These are phyloP conservation scores for Cetradonia linearis DNA, from an alignment of 495 filamentous ascomycete species.

Conservation along the genomic window DNA sequence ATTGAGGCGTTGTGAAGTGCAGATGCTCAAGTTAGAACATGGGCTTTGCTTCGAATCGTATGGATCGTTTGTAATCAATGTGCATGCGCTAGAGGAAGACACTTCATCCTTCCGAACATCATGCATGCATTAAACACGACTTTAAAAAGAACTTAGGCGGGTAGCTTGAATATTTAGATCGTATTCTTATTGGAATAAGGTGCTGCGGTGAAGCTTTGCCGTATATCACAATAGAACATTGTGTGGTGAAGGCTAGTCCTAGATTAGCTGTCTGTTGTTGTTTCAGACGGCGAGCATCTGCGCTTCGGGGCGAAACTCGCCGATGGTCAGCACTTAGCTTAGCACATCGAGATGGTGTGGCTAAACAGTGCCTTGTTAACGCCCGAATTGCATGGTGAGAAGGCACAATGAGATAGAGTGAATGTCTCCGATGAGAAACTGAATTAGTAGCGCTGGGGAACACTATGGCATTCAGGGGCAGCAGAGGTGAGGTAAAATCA, in stretches of 20 bases:
- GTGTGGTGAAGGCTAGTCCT: background rate
- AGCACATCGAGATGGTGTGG: too few species aligned
- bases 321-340: background rate
- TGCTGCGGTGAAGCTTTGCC: background rate
- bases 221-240: background rate
- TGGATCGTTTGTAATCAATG: constrained; percentile 1
- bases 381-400: too few species aligned
- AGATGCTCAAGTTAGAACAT: background rate
- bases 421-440: too few species aligned
- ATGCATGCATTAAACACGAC: background rate
- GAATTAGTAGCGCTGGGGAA: too few species aligned
- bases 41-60: background rate
- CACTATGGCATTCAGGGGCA: too few species aligned
- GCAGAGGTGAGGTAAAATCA: too few species aligned
- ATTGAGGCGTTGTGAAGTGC: background rate
- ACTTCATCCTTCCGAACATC: background rate
- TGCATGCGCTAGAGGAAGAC: background rate
- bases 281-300: background rate
- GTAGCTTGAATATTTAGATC: background rate
- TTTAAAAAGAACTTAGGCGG: background rate
- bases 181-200: background rate
- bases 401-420: too few species aligned
- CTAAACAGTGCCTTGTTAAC: too few species aligned
- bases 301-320: background rate
- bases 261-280: background rate